Percentiles rank a stretch among this genome's conserved stretches.
Conservation (phyloP, 164 flowering plant genomes). For the Macadamia integrifolia region DNA sequence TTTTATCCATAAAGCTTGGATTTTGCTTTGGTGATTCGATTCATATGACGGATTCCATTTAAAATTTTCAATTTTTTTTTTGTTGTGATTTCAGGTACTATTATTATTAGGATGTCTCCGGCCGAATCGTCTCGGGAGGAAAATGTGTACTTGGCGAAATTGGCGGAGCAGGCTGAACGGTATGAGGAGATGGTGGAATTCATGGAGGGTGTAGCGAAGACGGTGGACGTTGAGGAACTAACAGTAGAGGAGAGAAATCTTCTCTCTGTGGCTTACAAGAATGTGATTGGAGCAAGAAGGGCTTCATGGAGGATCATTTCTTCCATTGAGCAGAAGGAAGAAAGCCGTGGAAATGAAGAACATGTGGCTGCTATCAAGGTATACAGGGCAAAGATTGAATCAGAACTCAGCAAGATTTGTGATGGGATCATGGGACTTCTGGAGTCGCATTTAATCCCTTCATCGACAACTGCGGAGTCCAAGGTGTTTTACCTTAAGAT, state of each 20-base stretch:
- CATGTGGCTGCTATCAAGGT: slow-evolving; percentile 60
- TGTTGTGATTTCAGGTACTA: neutral
- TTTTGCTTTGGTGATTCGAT: neutral
- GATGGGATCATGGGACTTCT: slow-evolving; percentile 64
- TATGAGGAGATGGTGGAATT: slow-evolving; percentile 82
- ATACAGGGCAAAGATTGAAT: slow-evolving; percentile 60
- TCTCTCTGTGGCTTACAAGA: slow-evolving; percentile 71
- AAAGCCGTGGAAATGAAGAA: slow-evolving; percentile 70
- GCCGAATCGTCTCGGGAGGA: slow-evolving; percentile 51
- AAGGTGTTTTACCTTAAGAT: slow-evolving; percentile 77
- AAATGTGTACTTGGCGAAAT: slow-evolving; percentile 64
- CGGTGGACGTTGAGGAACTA: slow-evolving; percentile 51
- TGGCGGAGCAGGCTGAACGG: slow-evolving; percentile 74
- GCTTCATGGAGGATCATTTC: slow-evolving; percentile 84
- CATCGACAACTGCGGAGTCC: slow-evolving; percentile 60
- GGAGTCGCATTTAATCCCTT: slow-evolving; percentile 62
- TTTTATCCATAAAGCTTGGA: too few relatives aligned
- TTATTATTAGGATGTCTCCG: slow-evolving; percentile 30
- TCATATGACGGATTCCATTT: too few relatives aligned
- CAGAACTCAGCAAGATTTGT: slow-evolving; percentile 73
- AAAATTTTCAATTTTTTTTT: neutral
- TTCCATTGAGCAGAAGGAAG: slow-evolving; percentile 76
- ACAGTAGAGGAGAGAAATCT: slow-evolving; percentile 72
- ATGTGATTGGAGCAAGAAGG: slow-evolving; percentile 75
- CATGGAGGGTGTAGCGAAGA: slow-evolving; percentile 70